A percentile compares a stretch with the other conserved stretches of the same genome.
These are phyloP conservation scores for Microdochium bolleyi DNA, from an alignment of 2,329 filamentous ascomycete genomes.

Conservation along the genomic window DNA sequence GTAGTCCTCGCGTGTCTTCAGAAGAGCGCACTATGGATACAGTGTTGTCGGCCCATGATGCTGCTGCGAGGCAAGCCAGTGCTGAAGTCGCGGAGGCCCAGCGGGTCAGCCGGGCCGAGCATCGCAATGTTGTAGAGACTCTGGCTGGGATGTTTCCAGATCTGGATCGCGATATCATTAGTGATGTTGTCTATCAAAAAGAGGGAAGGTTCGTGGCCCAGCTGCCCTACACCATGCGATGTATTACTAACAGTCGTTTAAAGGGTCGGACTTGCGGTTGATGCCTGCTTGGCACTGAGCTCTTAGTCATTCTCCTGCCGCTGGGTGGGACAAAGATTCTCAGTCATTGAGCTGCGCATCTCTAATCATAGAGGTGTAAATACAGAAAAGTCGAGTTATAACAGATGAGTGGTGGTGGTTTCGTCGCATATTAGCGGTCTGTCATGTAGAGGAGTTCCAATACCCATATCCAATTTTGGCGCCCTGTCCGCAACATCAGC, in stretches of 20 bases:
- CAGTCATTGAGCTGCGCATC: too few species aligned
- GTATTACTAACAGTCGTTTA: constrained; percentile 4
- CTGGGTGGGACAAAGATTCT: too few species aligned
- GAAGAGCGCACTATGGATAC: constrained; percentile 21
- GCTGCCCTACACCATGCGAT: constrained; percentile 10
- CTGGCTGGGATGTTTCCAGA: constrained; percentile 95
- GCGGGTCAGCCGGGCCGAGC: constrained; percentile 74
- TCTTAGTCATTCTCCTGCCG: too few species aligned
- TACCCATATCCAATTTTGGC: not conserved
- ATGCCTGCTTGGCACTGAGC: constrained; percentile 71
- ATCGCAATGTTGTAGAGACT: constrained; percentile 87
- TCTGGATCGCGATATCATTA: constrained; percentile 87
- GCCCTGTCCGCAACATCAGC: too few species aligned
- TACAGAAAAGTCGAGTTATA: too few species aligned
- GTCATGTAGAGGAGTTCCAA: not conserved
- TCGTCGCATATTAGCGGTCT: not conserved
- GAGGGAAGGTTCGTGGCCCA: constrained; percentile 68
- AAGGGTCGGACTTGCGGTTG: constrained; percentile 77
- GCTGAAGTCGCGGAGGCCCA: constrained; percentile 84
- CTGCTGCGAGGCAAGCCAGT: constrained; percentile 82
- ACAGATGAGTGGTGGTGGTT: not conserved
- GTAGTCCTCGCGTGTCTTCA: constrained; percentile 24
- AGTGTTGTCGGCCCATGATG: constrained; percentile 68
- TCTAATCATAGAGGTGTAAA: too few species aligned
- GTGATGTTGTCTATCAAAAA: constrained; percentile 93